Evolutionary conservation across 805 yeast species (phyloP), one percentile per base, ranked within the genome.

Genomic region (Candida khao-thaluensis): DNA sequence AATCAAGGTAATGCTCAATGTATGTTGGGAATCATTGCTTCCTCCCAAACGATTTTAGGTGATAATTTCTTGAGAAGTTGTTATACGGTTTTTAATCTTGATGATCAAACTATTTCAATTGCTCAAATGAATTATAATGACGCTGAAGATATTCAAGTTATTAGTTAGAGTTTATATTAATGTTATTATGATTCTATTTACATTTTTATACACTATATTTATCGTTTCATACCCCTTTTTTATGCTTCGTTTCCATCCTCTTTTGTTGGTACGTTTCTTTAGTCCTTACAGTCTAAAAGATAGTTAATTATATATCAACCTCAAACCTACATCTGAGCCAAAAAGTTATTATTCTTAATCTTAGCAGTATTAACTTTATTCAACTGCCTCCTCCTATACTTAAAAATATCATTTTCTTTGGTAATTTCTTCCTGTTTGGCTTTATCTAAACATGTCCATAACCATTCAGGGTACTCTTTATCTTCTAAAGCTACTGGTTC

Each of bases 401-500:
- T 72, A 65, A 74, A 75, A 36, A 81, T 71, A 28, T 87, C 86
- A 41, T 77, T 77, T 17, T 69, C 70, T 36, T 76, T 80, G 26
- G 83, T 69, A 48, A 74, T 69, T 18, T 69, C 74, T 41, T 72
- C 68, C 53, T 77, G 81, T n/a, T 76, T 76, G 26, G 76, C 75
- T 37, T 75, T 68, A 59, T 90, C 95, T 22, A 89, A 73, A 34
- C 86, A 69, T 4, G 74, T 77, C 98, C 98, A 93, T 38, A 91
- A 72, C 99, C 99, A 91, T 31, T 75, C 85, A 4, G 99, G 99
- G 57, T 91, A 91, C 53, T 90, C 95, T 26, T 70, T 70, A 58
- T 93, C 98, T 45, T 83, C 87, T 39, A 84, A 62, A 1, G 98
- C 98, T 4, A 87, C 80, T 7, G 95, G 88, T 51, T 89, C 96